These are phyloP conservation scores for Cymbidium sinense DNA, from an alignment of 106 monocot genomes.

Conservation along the genomic window DNA sequence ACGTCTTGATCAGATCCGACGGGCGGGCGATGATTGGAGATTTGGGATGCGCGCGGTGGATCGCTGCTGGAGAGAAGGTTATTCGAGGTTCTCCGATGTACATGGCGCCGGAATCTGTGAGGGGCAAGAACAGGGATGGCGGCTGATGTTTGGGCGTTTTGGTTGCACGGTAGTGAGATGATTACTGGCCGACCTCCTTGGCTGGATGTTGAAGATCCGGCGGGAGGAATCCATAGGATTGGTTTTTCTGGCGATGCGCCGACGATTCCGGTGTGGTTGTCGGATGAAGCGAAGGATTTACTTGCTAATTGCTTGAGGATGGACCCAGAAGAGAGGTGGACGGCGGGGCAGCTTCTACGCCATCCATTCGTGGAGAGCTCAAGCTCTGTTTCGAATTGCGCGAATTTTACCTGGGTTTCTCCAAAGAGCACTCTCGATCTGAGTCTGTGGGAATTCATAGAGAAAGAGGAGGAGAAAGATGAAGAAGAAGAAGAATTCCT, in stretches of 20 bases:
- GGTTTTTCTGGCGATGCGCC: conserved; percentile 36
- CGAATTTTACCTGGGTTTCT: conserved; percentile 25
- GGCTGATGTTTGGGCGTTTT: conserved; percentile 73
- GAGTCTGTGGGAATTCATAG: conserved; percentile 42
- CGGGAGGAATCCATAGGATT: conserved; percentile 31
- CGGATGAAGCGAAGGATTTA: conserved; percentile 38
- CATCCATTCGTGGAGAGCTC: conserved; percentile 41
- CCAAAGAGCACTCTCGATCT: conserved; percentile 66
- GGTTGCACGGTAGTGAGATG: conserved; percentile 66
- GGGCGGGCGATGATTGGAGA: conserved; percentile 21
- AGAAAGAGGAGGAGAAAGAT: conserved; percentile 20
- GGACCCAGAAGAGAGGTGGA: conserved; percentile 35
- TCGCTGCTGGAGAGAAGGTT: neutral
- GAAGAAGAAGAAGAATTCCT: neutral
- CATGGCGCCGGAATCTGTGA: conserved; percentile 71
- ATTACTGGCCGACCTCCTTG: conserved; percentile 42
- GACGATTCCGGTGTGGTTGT: conserved; percentile 18
- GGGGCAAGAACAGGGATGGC: conserved; percentile 44
- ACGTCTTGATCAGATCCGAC: conserved; percentile 44
- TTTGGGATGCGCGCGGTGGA: conserved; percentile 13
- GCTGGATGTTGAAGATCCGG: conserved; percentile 19
- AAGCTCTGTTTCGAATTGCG: neutral
- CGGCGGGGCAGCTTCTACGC: conserved; percentile 38
- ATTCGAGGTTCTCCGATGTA: conserved; percentile 40
- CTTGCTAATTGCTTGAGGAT: conserved; percentile 32